These are phyloP conservation scores for Tolypocladium endophyticum DNA, from an alignment of 2,329 filamentous ascomycete species.

Conservation along the genomic window DNA sequence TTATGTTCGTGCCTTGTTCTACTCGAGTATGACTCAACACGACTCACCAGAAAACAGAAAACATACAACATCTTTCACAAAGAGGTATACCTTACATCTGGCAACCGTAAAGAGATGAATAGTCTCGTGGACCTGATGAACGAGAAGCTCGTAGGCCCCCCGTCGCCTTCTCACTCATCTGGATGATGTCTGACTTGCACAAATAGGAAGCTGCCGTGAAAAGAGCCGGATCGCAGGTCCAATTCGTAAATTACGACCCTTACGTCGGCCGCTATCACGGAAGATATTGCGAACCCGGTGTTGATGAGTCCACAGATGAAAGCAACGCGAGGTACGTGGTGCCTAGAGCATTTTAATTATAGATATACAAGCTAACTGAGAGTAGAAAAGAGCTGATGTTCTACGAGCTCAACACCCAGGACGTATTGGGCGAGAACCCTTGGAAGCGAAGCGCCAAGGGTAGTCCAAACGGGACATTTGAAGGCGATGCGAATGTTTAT, in stretches of 20 bases:
- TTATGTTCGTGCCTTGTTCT: background rate
- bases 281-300: background rate
- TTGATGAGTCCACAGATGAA: background rate
- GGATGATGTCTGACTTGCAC: no score
- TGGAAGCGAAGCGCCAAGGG: background rate
- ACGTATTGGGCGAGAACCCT: background rate
- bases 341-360: no score
- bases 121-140: background rate
- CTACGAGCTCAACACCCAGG: background rate
- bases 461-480: background rate
- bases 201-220: background rate
- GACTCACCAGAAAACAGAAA: background rate
- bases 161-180: no score
- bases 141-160: background rate
- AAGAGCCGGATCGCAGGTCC: background rate
- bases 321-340: background rate
- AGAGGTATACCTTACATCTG: background rate
- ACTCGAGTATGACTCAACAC: no score
- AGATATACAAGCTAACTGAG: no score
- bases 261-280: background rate
- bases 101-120: background rate
- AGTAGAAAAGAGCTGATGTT: background rate
- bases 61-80: background rate
- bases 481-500: background rate
- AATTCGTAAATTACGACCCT: background rate